These are phyloP conservation scores for Brasilioporus rufonigricans DNA, from an alignment of 768 basidiomycete species.

Conservation along the genomic window DNA sequence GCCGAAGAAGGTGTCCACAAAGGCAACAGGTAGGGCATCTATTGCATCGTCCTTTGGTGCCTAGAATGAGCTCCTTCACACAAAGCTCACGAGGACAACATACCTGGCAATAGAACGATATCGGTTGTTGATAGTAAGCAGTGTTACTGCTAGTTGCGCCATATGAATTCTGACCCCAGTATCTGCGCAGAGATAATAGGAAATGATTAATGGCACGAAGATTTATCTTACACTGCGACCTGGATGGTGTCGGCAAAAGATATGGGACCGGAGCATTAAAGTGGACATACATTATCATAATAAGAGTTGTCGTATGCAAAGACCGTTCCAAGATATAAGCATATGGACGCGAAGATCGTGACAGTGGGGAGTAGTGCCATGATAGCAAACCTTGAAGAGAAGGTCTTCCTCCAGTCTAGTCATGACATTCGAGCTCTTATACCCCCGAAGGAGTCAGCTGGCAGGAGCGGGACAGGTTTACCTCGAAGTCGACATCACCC, in stretches of 20 bases:
- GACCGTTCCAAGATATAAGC: constrained; percentile 15
- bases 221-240: constrained; percentile 52
- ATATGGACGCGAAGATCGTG: not conserved
- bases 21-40: constrained; percentile 69
- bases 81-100: constrained; percentile 11
- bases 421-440: constrained; percentile 18
- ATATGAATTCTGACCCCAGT: constrained; percentile 78
- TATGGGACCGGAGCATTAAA: not conserved
- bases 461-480: not conserved
- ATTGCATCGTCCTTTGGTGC: constrained; percentile 52
- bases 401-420: not conserved
- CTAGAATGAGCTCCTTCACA: constrained; percentile 1
- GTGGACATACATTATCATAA: constrained; percentile 58
- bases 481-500: not conserved
- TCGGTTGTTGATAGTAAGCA: constrained; percentile 56
- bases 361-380: constrained; percentile 12
- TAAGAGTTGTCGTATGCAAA: constrained; percentile 54
- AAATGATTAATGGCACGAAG: not conserved
- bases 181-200: constrained; percentile 36
- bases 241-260: constrained; percentile 22
- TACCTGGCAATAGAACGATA: constrained; percentile 65
- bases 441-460: constrained; percentile 1
- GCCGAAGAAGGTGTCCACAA: constrained; percentile 64
- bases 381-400: not conserved
- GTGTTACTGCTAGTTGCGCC: constrained; percentile 53